These are phyloP conservation scores for Byssochlamys sp. DNA, from an alignment of 2,329 filamentous ascomycete species.

Conservation along the genomic window DNA sequence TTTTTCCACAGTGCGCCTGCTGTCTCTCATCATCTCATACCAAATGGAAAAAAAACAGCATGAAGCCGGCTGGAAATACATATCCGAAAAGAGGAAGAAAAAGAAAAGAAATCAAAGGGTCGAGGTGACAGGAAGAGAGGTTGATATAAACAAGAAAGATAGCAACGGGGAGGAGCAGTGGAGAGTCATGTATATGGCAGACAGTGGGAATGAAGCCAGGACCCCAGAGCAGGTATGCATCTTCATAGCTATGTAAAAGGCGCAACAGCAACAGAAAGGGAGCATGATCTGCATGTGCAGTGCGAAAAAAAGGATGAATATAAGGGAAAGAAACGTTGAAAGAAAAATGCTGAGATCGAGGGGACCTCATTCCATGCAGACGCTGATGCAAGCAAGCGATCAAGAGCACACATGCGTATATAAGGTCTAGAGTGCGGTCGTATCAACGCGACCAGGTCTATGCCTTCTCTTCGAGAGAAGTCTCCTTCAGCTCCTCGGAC, in stretches of 20 bases:
- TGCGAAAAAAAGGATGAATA: not conserved
- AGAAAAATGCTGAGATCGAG: not conserved
- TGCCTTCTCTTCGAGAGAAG: constrained; percentile 49
- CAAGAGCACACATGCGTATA: constrained; percentile 3
- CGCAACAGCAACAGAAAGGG: not conserved
- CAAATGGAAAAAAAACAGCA: not conserved
- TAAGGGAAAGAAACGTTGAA: not conserved
- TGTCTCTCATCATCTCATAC: not conserved
- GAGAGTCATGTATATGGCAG: not conserved
- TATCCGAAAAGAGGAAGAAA: not conserved
- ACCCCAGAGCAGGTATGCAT: not conserved
- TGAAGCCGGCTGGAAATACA: not conserved
- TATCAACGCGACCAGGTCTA: constrained; percentile 8
- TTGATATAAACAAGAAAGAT: not conserved
- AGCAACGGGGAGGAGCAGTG: not conserved
- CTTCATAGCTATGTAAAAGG: not conserved
- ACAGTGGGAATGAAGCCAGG: not conserved
- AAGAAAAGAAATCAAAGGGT: not conserved
- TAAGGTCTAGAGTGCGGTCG: not conserved
- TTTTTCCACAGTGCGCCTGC: not conserved
- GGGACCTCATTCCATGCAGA: not conserved
- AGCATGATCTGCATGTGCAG: not conserved
- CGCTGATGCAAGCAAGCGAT: constrained; percentile 1
- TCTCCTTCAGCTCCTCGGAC: constrained; percentile 51
- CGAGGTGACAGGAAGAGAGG: not conserved